Conservation (phyloP, 2,329 filamentous ascomycete species). For the Epichloe sibirici region DNA sequence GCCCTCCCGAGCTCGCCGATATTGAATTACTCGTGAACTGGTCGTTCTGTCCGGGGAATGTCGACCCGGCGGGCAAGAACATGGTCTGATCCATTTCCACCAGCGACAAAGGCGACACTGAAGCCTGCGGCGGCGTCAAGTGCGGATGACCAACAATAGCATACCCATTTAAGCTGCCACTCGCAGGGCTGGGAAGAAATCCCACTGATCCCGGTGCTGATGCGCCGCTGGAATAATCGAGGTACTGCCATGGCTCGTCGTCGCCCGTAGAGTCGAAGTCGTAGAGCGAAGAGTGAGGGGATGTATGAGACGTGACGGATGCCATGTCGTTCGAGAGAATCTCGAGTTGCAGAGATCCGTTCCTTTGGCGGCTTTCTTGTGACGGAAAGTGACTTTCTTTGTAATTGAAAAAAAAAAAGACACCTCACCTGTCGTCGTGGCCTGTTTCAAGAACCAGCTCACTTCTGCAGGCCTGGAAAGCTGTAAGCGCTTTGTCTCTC, state of each 20-base stretch:
- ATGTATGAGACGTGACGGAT: slow-evolving; percentile 27
- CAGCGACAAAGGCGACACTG: slow-evolving; percentile 30
- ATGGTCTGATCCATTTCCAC: slow-evolving; percentile 25
- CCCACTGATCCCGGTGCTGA: slow-evolving; percentile 27
- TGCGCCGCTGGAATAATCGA: slow-evolving; percentile 23
- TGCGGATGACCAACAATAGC: slow-evolving; percentile 27
- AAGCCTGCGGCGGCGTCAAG: slow-evolving; percentile 17
- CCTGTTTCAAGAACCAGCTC: too few relatives aligned
- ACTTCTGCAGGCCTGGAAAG: too few relatives aligned
- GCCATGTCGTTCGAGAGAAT: slow-evolving; percentile 15
- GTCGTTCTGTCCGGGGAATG: slow-evolving; percentile 17
- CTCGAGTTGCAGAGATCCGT: background rate
- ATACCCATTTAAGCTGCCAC: slow-evolving; percentile 39
- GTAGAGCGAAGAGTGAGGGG: slow-evolving; percentile 27
- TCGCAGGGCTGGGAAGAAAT: slow-evolving; percentile 38
- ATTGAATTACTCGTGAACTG: slow-evolving; percentile 18
- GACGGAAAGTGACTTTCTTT: background rate
- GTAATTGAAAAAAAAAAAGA: too few relatives aligned
- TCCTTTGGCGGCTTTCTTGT: background rate
- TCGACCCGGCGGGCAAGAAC: slow-evolving; percentile 22
- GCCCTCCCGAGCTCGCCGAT: background rate
- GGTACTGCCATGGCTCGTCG: slow-evolving; percentile 34
- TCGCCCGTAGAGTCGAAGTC: slow-evolving; percentile 27
- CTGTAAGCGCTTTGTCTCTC: too few relatives aligned
- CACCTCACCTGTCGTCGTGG: too few relatives aligned